These are phyloP conservation scores for Yamadazyma jaroonii DNA, from an alignment of 1,139 yeast genomes.

Conservation along the genomic window DNA sequence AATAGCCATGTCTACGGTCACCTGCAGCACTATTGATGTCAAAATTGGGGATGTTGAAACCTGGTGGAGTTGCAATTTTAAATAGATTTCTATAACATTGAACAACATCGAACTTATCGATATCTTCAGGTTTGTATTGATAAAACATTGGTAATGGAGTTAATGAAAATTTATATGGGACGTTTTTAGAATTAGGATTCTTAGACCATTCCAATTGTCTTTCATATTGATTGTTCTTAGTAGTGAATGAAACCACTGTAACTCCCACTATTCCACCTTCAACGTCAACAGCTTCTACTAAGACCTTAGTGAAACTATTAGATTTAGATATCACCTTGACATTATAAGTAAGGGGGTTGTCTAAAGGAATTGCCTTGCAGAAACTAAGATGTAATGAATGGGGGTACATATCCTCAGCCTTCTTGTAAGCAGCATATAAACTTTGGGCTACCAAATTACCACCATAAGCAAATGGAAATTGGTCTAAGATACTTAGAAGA, in stretches of 20 bases:
- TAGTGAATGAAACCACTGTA: slow-evolving; percentile 31
- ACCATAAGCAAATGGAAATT: slow-evolving; percentile 19
- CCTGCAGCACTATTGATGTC: slow-evolving; percentile 18
- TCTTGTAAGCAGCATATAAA: slow-evolving; percentile 31
- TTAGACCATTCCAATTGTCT: slow-evolving; percentile 13
- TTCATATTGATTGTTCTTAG: slow-evolving; percentile 22
- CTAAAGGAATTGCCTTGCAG: slow-evolving; percentile 33
- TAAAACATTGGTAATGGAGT: slow-evolving; percentile 28
- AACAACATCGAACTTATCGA: background rate
- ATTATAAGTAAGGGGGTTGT: slow-evolving; percentile 33
- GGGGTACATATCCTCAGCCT: slow-evolving; percentile 22
- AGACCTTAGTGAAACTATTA: slow-evolving; percentile 31
- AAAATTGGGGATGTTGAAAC: background rate
- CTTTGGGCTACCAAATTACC: slow-evolving; percentile 42
- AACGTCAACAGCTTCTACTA: slow-evolving; percentile 32
- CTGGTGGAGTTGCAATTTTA: background rate
- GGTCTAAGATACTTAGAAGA: background rate
- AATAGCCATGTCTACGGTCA: slow-evolving; percentile 28
- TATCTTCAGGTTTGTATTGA: slow-evolving; percentile 20
- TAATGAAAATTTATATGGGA: slow-evolving; percentile 29
- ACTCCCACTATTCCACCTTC: slow-evolving; percentile 28
- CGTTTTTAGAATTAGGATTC: slow-evolving; percentile 11
- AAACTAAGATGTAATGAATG: slow-evolving; percentile 41
- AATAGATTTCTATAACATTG: background rate
- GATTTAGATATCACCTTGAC: slow-evolving; percentile 29